Conservation (phyloP, 2,329 filamentous ascomycete genomes). For the Mycosphaerelloides madeirae region DNA sequence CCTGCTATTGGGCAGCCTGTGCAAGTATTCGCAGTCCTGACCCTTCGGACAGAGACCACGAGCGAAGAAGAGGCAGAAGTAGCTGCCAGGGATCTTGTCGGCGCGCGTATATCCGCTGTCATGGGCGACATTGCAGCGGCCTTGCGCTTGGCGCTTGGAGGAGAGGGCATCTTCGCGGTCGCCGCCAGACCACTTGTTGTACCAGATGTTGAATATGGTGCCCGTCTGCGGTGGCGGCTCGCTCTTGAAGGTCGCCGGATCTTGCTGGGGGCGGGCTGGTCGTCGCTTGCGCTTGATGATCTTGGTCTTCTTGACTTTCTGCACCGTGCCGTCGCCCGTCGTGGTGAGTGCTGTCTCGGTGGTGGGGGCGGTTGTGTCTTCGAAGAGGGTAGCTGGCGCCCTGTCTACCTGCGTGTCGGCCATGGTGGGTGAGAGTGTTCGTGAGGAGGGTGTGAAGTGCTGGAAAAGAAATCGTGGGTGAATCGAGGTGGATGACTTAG, state of each 20-base stretch:
- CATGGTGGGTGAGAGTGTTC: not conserved
- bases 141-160: slow-evolving; percentile 73
- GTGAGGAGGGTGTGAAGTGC: not conserved
- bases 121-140: slow-evolving; percentile 77
- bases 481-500: no score
- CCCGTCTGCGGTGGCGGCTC: slow-evolving; percentile 89
- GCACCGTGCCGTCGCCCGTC: slow-evolving; percentile 32
- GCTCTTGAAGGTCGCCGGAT: slow-evolving; percentile 73
- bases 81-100: slow-evolving; percentile 58
- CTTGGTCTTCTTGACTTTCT: slow-evolving; percentile 72
- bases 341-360: slow-evolving; percentile 19
- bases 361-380: slow-evolving; percentile 22
- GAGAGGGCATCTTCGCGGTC: slow-evolving; percentile 90
- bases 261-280: slow-evolving; percentile 85
- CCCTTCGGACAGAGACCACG: slow-evolving; percentile 79
- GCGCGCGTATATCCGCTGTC: slow-evolving; percentile 52
- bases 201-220: slow-evolving; percentile 97
- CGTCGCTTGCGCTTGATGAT: slow-evolving; percentile 86
- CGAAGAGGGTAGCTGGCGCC: slow-evolving; percentile 9
- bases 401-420: slow-evolving; percentile 4
- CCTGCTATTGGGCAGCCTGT: slow-evolving; percentile 66
- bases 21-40: slow-evolving; percentile 88
- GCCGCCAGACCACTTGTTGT: slow-evolving; percentile 96
- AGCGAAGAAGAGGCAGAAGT: slow-evolving; percentile 90
- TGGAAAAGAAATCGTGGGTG: no score